Conservation (phyloP, 495 filamentous ascomycete species). For the Cladorrhinum samala region DNA sequence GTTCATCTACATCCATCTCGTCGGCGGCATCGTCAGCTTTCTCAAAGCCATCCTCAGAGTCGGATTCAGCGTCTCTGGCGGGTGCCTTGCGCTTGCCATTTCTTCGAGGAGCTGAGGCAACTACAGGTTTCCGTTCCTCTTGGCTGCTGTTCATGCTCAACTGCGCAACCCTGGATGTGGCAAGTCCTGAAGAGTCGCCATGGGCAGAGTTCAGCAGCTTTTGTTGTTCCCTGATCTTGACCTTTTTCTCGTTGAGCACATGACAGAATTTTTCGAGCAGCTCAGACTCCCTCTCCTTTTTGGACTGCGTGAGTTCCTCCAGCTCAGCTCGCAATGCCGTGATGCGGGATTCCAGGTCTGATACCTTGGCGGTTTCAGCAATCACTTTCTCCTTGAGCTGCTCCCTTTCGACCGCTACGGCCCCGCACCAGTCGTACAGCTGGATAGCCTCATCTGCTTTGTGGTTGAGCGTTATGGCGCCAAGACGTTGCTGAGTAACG, state of each 20-base stretch:
- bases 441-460: constrained; percentile 60
- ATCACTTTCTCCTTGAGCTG: constrained; percentile 36
- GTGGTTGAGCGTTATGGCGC: constrained; percentile 54
- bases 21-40: constrained; percentile 13
- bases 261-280: constrained; percentile 65
- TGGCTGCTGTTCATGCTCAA: neutral
- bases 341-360: constrained; percentile 42
- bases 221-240: constrained; percentile 83
- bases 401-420: constrained; percentile 25
- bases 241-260: constrained; percentile 79
- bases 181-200: constrained; percentile 42
- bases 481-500: constrained; percentile 59
- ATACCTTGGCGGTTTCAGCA: constrained; percentile 37
- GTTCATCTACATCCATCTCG: constrained; percentile 51
- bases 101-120: constrained; percentile 38
- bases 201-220: constrained; percentile 57
- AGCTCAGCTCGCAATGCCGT: constrained; percentile 50
- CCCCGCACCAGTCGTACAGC: constrained; percentile 66
- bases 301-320: constrained; percentile 58
- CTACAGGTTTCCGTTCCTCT: constrained; percentile 1
- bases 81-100: constrained; percentile 39
- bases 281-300: constrained; percentile 61
- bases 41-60: constrained; percentile 47
- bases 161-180: constrained; percentile 9
- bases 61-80: constrained; percentile 35